These are phyloP conservation scores for Antarctomyces pellizariae DNA, from an alignment of 495 filamentous ascomycete species.

Conservation along the genomic window DNA sequence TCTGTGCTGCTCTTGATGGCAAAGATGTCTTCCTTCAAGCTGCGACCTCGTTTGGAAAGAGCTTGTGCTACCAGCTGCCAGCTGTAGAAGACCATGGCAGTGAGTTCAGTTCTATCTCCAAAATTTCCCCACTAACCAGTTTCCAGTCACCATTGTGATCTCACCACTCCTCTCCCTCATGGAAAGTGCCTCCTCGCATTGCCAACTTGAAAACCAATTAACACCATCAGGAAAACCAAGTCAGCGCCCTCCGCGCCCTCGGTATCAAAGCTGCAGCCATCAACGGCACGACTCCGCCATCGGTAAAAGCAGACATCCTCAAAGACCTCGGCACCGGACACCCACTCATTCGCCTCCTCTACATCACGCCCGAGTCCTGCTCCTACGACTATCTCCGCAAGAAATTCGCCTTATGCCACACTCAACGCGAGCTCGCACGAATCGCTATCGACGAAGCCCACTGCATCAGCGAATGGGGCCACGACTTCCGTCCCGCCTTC, in stretches of 20 bases:
- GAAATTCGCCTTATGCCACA: slow-evolving; percentile 45
- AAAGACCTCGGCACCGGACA: slow-evolving; percentile 71
- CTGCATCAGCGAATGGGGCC: slow-evolving; percentile 95
- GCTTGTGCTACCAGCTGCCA: slow-evolving; percentile 80
- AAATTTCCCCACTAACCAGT: not conserved
- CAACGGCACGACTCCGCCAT: slow-evolving; percentile 49
- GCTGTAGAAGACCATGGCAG: slow-evolving; percentile 71
- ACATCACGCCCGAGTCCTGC: slow-evolving; percentile 84
- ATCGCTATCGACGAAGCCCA: slow-evolving; percentile 90
- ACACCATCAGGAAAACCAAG: slow-evolving; percentile 54
- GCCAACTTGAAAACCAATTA: slow-evolving; percentile 1
- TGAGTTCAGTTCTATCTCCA: slow-evolving; percentile 17
- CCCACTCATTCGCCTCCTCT: slow-evolving; percentile 61
- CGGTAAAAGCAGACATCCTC: slow-evolving; percentile 43
- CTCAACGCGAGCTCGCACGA: slow-evolving; percentile 59
- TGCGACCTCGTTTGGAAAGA: slow-evolving; percentile 92
- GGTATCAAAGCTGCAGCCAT: slow-evolving; percentile 64
- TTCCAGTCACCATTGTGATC: slow-evolving; percentile 65
- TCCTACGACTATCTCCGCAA: slow-evolving; percentile 55
- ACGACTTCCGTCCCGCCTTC: slow-evolving; percentile 89
- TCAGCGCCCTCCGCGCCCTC: slow-evolving; percentile 49
- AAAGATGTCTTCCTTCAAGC: slow-evolving; percentile 90
- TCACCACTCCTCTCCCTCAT: slow-evolving; percentile 81
- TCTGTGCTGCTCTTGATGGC: slow-evolving; percentile 52
- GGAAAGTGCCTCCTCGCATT: slow-evolving; percentile 22